Conservation (phyloP, 169 alveolate genomes). For the Cryptosporidium xiaoi region DNA sequence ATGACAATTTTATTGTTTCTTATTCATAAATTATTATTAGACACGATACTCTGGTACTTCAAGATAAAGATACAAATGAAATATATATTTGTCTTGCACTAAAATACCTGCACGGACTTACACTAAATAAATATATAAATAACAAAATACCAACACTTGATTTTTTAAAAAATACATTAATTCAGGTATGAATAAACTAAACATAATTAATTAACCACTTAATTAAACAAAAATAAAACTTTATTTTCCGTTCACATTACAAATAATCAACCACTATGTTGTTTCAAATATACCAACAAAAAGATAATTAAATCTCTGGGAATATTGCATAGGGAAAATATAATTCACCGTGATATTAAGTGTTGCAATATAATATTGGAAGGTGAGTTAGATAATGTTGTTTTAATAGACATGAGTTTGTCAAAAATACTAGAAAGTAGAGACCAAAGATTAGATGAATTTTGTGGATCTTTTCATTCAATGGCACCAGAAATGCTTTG, state of each 20-base stretch:
- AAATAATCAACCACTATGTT: too few relatives aligned
- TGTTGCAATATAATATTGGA: conserved; percentile 47
- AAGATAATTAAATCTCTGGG: conserved; percentile 36
- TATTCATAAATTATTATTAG: background rate
- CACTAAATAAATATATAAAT: conserved; percentile 29
- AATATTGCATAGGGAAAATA: conserved; percentile 26
- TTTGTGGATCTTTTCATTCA: conserved; percentile 67
- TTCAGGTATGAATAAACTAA: conserved; percentile 20
- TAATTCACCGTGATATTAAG: conserved; percentile 60
- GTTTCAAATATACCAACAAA: background rate
- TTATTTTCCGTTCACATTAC: too few relatives aligned
- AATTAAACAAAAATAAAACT: too few relatives aligned
- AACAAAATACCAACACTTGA: background rate
- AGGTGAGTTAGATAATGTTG: conserved; percentile 1
- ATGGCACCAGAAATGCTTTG: conserved; percentile 75
- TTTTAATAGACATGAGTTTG: conserved; percentile 47
- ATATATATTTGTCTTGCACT: conserved; percentile 51
- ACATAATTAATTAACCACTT: background rate
- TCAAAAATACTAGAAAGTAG: conserved; percentile 6
- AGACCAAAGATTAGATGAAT: conserved; percentile 17
- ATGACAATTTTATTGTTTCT: background rate
- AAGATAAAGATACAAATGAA: conserved; percentile 3
- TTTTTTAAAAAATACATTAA: background rate
- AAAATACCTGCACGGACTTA: conserved; percentile 5
- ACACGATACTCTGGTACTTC: conserved; percentile 31